phyloP scores from a whole-genome alignment of 306 rosid species.

The Rubus parviflorus region DNA sequence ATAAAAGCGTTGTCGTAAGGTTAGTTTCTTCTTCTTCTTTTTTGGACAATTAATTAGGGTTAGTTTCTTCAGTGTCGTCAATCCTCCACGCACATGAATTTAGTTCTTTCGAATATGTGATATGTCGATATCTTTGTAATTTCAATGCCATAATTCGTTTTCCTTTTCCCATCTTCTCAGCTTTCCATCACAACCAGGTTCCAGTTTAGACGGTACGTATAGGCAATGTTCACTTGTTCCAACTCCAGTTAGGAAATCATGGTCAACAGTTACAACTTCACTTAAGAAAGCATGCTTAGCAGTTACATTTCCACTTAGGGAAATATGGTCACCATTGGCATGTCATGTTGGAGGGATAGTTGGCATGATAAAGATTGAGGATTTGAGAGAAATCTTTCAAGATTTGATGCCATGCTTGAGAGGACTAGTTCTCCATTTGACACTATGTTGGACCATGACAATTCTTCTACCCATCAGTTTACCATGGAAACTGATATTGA shows the following conservation, averaged over 20 bases:
- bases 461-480: slow-evolving; percentile 3
- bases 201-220: neutral
- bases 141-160: neutral
- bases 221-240: neutral
- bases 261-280: neutral
- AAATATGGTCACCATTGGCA: slow-evolving; percentile 6
- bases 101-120: no score
- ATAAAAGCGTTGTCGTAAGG: neutral
- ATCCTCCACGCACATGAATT: no score
- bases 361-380: neutral
- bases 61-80: neutral
- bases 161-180: neutral
- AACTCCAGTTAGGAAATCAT: neutral
- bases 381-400: neutral
- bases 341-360: slow-evolving; percentile 6
- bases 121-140: neutral
- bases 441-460: neutral
- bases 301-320: neutral
- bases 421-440: neutral
- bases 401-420: neutral
- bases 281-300: neutral
- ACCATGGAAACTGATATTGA: neutral
- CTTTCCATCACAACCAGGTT: neutral
- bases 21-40: neutral
- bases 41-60: neutral